A percentile compares a stretch with the other conserved stretches of the same genome.
Evolutionary conservation across 169 alveolate genomes (phyloP).

Genomic region (Eimeria praecox): DNA sequence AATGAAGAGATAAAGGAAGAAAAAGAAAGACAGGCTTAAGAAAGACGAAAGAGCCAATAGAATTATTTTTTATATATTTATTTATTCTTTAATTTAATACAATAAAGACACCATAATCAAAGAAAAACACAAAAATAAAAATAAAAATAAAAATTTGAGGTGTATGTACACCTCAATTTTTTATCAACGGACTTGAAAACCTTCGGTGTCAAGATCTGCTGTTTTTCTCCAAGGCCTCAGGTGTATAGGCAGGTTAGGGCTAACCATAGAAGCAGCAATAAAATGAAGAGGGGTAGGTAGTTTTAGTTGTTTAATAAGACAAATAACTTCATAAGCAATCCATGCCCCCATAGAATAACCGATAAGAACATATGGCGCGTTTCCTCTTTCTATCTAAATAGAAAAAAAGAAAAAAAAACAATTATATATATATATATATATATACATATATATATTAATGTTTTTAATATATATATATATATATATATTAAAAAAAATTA

Average conservation of each 20-base stretch:
- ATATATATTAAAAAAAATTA: too few species aligned
- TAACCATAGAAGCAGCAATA: slow-evolving; percentile 49
- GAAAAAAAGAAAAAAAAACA: too few species aligned
- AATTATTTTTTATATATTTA: too few species aligned
- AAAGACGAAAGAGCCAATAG: too few species aligned
- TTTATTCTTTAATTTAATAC: too few species aligned
- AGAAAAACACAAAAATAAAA: too few species aligned
- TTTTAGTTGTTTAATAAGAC: neutral
- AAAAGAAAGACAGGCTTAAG: too few species aligned
- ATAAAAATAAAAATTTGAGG: neutral
- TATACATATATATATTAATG: too few species aligned
- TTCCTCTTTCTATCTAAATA: neutral
- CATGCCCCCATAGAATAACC: slow-evolving; percentile 74
- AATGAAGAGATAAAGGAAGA: too few species aligned
- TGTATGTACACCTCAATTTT: neutral
- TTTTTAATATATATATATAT: too few species aligned
- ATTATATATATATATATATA: too few species aligned
- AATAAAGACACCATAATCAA: too few species aligned
- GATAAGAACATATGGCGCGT: slow-evolving; percentile 39
- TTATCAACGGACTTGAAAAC: slow-evolving; percentile 45
- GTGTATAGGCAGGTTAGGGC: slow-evolving; percentile 32
- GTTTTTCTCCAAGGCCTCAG: slow-evolving; percentile 46
- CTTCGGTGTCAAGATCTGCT: neutral
- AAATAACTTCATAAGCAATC: slow-evolving; percentile 50
- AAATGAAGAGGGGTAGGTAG: slow-evolving; percentile 21